phyloP scores from a whole-genome alignment of 768 basidiomycete genomes.

The Tulasnella sp. region DNA sequence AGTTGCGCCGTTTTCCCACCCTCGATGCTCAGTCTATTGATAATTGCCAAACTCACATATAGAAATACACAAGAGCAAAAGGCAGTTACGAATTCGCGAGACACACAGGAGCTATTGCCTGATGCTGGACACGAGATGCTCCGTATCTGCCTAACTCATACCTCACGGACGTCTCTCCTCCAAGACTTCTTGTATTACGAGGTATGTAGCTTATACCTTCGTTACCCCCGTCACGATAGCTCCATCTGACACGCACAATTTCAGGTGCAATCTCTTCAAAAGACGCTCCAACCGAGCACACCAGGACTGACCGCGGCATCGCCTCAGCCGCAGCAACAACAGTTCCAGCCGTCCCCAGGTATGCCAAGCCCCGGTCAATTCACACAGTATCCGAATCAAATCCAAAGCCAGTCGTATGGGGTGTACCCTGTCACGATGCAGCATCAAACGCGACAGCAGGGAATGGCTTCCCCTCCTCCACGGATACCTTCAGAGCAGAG shows the following conservation, averaged over 20 bases:
- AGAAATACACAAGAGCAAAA: slow-evolving; percentile 98
- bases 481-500: not conserved
- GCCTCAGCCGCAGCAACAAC: slow-evolving; percentile 30
- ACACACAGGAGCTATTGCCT: slow-evolving; percentile 92
- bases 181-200: slow-evolving; percentile 93
- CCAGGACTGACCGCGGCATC: slow-evolving; percentile 29
- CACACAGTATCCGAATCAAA: not conserved
- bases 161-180: slow-evolving; percentile 81
- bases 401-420: not conserved
- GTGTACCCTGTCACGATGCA: slow-evolving; percentile 27
- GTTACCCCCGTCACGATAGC: not conserved
- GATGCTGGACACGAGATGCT: slow-evolving; percentile 97
- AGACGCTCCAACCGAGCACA: slow-evolving; percentile 33
- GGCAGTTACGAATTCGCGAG: slow-evolving; percentile 95
- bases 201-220: slow-evolving; percentile 31
- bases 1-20: slow-evolving; percentile 20
- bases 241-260: slow-evolving; percentile 4
- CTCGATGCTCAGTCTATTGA: too few relatives aligned
- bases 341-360: slow-evolving; percentile 2
- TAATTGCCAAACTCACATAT: not conserved
- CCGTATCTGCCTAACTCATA: slow-evolving; percentile 87
- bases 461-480: not conserved
- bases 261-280: slow-evolving; percentile 80
- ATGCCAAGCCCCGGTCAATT: not conserved
- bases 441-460: slow-evolving; percentile 26